Base-by-base conservation (phyloP, 2,329 filamentous ascomycete genomes). In the Lachnellula suecica region DNA sequence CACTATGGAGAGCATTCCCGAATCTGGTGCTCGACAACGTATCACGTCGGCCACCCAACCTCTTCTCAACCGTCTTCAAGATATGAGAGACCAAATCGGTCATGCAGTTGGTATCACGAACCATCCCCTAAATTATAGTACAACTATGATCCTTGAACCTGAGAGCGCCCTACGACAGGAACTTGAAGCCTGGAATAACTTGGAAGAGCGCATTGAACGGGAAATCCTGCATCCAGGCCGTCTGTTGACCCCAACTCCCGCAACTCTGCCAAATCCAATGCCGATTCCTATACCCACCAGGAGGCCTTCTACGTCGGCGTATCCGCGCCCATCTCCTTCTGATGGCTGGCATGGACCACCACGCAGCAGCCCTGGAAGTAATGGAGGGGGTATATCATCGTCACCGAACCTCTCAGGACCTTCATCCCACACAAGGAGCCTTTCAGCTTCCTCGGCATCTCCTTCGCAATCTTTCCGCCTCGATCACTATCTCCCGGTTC, bases 121-220 rank as follows among this genome's bases (percentile, higher is more conserved):
- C 17, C 34, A 43, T 15, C 24, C 40, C 31, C 24, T 19, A 8
- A 15, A 45, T 7, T 31, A 13, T 25, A 35, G 42, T 24, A 41
- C 40, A 13, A 19, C 49, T 25, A 15, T 47, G 4, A 19, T 11
- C 2, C 37, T 29, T 2, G 58, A 59, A 23, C 56, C 57, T 17
- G 43, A 54, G 23, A 52, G 13, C 44, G 56, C 54, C 15, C 44
- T 63, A 17, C 17, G 47, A 29, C 20, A 55, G n/a, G 60, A 63
- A 40, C 51, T 61, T 5, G 56, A 54, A n/a, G 57, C 52, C 17
- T 63, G 60, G 60, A 54, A 61, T 22, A 19, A 47, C 46, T 22
- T 63, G 10, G 58, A 55, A 45, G 52, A 55, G 29, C 52, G 57
- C n/a, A 61, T 61, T 27, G 57, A 61, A 47, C 42, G 54, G 31